Base-by-base conservation (phyloP, 371 early-diverging fungal species). In the Mucor saturninus region DNA sequence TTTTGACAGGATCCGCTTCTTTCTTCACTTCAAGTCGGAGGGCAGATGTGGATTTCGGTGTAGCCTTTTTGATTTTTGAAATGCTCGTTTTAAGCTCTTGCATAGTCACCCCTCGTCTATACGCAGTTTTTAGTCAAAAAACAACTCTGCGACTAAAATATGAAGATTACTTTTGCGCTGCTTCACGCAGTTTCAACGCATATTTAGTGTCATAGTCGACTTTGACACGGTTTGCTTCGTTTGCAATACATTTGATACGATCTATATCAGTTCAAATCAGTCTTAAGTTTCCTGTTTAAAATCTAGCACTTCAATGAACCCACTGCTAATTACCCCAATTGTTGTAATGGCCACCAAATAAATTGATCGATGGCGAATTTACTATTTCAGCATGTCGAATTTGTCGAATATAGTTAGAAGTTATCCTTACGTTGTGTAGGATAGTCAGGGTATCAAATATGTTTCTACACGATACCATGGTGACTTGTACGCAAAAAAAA, bases 371-470 rank as follows among this genome's bases (percentile, higher is more conserved):
- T 28, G 64, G 64, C 7, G 32, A 46, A n/a, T 59, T 52, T 7
- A 64, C 37, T 45, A 64, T 59, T 26, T 64, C 59, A 3, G 64
- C 64, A 46, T 64, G 43, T 11, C 64, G 52, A 29, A 51, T 29
- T 45, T 64, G 58, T 28, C 39, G 43, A 28, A 56, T 50, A 26
- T 53, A 59, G 8, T 30, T 31, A 61, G 31, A 29, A 15, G 54
- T 37, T 32, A 42, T n/a, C 76, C 72, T 91, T 42, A 83, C 89
- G 7, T 83, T 89, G 9, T 81, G 84, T 51, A 90, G 92, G 56
- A 83, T 89, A 13, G 71, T 91, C 55, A 67, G 64, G 49, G 43
- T 10, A 63, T 8, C 6, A 6, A 35, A 6, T 35, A 2, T 35
- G 1, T 35, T 35, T 35, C 35, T 35, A 35, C 35, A 35, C 35